Evolutionary conservation across 345 rosid species (phyloP), one percentile per base, ranked within the genome.

Genomic region (Microthlaspi erraticum): DNA sequence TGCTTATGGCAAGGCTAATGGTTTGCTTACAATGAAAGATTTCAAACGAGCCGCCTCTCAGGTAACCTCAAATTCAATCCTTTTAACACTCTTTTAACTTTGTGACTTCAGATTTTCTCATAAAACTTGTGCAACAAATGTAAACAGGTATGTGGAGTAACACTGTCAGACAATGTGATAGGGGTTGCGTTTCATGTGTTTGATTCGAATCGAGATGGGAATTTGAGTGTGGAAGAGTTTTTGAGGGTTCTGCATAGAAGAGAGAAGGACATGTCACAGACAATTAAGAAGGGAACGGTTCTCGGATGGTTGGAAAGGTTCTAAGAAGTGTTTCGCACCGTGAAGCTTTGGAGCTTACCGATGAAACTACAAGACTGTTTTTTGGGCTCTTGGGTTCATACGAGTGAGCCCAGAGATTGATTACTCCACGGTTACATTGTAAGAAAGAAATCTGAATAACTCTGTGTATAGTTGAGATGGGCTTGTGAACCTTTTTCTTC

Each of bases 21-120:
- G 95, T 70, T 68, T 89, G 29, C 78, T 94, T 79, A 82, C 88
- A 12, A 83, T 63, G 80, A 78, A 78, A 16, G 99, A 94, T 76
- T 88, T 94, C 77, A 83, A 87, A 81, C 83, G 99, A 81, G 98
- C 96, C 38, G 97, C 96, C 41, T 81, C 86, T 52, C 78, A 78
- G 69, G 98, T 88, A 76, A 84, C 87, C 66, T 45, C 45, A 44
- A 51, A 7, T 5, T 42, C 18, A 36, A 36, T 43, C 36, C 13
- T 23, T 43, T 9, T 17, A 3, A 3, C 26, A 29, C 4, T 26
- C 4, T 26, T 10, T 53, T 10, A 49, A 16, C 20, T 17, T 54
- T 54, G 29, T 29, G 39, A 14, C 6, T 11, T 32, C 13, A 46
- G 31, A 36, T 8, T 8, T 26, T 33, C 19, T 59, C 7, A 39